Percentiles rank a stretch among this genome's conserved stretches.
Evolutionary conservation across 139 green algal genomes (phyloP).

Genomic region (Trebouxia sp.): DNA sequence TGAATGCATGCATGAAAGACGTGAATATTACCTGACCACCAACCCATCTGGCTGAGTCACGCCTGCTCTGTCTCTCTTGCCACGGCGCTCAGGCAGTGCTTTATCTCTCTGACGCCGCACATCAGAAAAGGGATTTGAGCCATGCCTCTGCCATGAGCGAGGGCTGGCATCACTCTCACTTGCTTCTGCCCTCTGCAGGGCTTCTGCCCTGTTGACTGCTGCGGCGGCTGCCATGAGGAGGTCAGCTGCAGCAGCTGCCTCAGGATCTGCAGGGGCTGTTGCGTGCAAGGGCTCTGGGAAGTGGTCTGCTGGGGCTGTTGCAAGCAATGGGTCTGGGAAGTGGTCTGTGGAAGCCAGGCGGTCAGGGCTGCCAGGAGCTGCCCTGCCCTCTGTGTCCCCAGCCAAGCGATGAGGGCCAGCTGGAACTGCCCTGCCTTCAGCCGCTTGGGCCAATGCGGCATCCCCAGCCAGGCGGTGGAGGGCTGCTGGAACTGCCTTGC

Average conservation of each 20-base stretch:
- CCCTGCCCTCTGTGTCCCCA: neutral
- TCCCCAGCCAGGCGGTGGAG: neutral
- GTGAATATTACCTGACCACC: no score
- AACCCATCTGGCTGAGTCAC: no score
- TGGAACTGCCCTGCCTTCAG: neutral
- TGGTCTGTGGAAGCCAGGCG: neutral
- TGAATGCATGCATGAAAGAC: no score
- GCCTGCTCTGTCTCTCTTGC: neutral
- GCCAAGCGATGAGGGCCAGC: neutral
- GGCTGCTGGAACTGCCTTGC: neutral
- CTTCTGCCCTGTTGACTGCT: constrained; percentile 7
- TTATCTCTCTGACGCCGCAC: no score
- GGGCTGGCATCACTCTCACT: constrained; percentile 14
- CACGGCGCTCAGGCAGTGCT: neutral
- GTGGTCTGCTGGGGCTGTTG: neutral
- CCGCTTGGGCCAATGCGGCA: neutral
- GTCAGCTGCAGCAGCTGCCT: neutral
- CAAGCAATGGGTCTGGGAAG: no score
- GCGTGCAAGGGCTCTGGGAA: no score
- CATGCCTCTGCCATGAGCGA: neutral
- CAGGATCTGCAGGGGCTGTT: neutral
- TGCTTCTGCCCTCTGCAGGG: constrained; percentile 5
- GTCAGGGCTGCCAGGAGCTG: neutral
- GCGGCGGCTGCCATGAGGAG: neutral
- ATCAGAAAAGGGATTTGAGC: no score